A percentile compares a stretch with the other conserved stretches of the same genome.
phyloP scores from a whole-genome alignment of 2,329 filamentous ascomycete species.

The Coleophoma eucalyptorum region DNA sequence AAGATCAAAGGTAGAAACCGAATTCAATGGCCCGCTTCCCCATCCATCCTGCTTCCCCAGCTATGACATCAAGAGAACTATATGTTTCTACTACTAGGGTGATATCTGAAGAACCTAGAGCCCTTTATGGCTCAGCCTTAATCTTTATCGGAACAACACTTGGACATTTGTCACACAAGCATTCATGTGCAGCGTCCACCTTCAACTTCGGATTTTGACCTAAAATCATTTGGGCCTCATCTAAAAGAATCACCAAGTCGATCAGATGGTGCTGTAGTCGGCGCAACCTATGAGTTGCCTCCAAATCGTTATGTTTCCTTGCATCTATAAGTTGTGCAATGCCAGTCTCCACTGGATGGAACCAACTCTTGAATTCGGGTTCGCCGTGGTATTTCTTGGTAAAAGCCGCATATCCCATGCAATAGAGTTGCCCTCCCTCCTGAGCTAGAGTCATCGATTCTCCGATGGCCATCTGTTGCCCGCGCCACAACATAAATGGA shows the following conservation, averaged over 20 bases:
- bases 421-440: constrained; percentile 16
- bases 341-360: constrained; percentile 12
- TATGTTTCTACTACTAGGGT: too few species aligned
- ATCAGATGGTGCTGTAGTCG: constrained; percentile 15
- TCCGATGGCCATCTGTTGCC: constrained; percentile 23
- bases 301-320: neutral
- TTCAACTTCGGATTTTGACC: constrained; percentile 6
- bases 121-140: too few species aligned
- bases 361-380: constrained; percentile 12
- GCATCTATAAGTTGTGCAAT: constrained; percentile 9
- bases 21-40: too few species aligned
- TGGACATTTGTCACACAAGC: constrained; percentile 13
- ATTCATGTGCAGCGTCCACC: constrained; percentile 14
- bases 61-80: too few species aligned
- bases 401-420: constrained; percentile 18
- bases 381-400: constrained; percentile 11
- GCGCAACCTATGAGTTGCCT: constrained; percentile 13
- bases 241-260: constrained; percentile 16
- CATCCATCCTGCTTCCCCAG: too few species aligned
- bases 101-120: too few species aligned
- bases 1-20: too few species aligned
- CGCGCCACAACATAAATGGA: constrained; percentile 23
- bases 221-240: constrained; percentile 5
- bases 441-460: constrained; percentile 18
- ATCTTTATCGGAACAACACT: too few species aligned